Evolutionary conservation across 129 eudicot species (phyloP).

Genomic region (Artemisia tridentata): DNA sequence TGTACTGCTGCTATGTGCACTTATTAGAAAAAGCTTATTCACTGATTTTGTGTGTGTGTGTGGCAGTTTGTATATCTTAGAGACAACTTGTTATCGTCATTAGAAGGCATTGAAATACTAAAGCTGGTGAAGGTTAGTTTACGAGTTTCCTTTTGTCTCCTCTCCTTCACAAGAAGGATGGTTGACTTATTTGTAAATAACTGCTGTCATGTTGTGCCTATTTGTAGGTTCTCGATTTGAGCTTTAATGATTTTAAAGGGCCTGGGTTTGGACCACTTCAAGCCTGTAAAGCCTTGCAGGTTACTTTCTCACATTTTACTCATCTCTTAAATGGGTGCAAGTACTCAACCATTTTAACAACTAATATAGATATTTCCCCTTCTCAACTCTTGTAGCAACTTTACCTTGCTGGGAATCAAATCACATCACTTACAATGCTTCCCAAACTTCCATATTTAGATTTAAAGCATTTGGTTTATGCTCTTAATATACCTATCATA

Average conservation of each 20-base stretch:
- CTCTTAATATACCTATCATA: slow-evolving; percentile 2
- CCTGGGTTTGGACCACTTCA: slow-evolving; percentile 98
- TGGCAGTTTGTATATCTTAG: slow-evolving; percentile 96
- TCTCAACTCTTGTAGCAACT: slow-evolving; percentile 69
- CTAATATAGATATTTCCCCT: background rate
- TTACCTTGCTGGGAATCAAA: slow-evolving; percentile 98
- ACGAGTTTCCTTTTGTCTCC: background rate
- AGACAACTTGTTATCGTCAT: slow-evolving; percentile 78
- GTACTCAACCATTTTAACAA: slow-evolving; percentile 4
- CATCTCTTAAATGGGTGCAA: background rate
- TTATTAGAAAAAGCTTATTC: slow-evolving; percentile 8
- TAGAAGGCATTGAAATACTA: slow-evolving; percentile 87
- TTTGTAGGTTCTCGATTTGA: slow-evolving; percentile 95
- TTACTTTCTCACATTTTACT: slow-evolving; percentile 21
- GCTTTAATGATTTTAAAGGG: slow-evolving; percentile 95
- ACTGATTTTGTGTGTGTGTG: slow-evolving; percentile 21
- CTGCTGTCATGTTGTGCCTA: slow-evolving; percentile 14
- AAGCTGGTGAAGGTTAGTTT: slow-evolving; percentile 91
- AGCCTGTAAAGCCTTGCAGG: slow-evolving; percentile 90
- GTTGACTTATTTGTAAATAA: slow-evolving; percentile 1
- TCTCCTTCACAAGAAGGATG: background rate
- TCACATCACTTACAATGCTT: slow-evolving; percentile 78
- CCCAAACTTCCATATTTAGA: slow-evolving; percentile 94
- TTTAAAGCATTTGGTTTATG: slow-evolving; percentile 40
- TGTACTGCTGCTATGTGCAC: background rate